Percentiles rank a stretch among this genome's conserved stretches.
Evolutionary conservation across 2,329 filamentous ascomycete genomes (phyloP).

Genomic region (Penicillium italicum): DNA sequence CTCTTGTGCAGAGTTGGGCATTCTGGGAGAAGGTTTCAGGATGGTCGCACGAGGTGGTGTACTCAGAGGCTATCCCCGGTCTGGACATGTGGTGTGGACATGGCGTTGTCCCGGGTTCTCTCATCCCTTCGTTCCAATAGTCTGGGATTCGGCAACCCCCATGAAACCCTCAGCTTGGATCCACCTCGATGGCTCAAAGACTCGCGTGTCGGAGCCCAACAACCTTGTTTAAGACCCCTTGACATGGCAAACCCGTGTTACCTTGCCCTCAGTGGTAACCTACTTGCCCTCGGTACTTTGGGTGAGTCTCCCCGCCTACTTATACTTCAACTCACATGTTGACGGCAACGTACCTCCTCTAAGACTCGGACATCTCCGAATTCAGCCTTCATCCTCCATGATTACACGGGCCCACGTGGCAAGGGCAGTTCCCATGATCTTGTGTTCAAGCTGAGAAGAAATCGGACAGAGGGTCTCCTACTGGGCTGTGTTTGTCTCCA

Average conservation of each 20-base stretch:
- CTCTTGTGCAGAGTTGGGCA: background rate
- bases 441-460: background rate
- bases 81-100: background rate
- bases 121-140: background rate
- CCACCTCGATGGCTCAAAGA: background rate
- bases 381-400: background rate
- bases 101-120: background rate
- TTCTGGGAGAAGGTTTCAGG: slow-evolving; percentile 1
- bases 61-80: slow-evolving; percentile 4
- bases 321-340: slow-evolving; percentile 5
- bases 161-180: background rate
- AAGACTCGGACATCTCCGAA: background rate
- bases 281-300: slow-evolving; percentile 1
- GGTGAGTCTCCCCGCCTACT: background rate
- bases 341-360: background rate
- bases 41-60: slow-evolving; percentile 8
- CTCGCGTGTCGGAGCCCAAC: background rate
- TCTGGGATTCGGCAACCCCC: background rate
- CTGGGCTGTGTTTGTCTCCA: background rate
- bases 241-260: background rate
- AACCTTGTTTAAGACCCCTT: background rate
- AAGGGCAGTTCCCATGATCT: background rate
- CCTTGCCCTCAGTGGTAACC: background rate
- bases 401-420: slow-evolving; percentile 5
- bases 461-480: background rate